Evolutionary conservation across 2,329 filamentous ascomycete genomes (phyloP).

Genomic region (Pleurostoma richardsiae): DNA sequence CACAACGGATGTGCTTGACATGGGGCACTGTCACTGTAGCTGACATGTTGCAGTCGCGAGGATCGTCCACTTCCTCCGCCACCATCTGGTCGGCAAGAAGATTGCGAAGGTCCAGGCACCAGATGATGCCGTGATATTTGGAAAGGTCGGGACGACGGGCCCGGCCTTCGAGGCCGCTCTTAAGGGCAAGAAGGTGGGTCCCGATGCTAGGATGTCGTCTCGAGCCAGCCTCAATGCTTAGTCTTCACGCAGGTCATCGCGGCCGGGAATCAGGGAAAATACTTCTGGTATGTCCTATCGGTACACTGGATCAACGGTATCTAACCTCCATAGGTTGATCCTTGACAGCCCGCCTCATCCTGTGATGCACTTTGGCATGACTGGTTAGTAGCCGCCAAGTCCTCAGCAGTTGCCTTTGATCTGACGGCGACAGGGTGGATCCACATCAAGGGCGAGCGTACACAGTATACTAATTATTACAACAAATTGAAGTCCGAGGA

Average conservation of each 20-base stretch:
- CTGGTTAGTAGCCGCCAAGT: slow-evolving; percentile 30
- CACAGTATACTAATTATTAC: slow-evolving; percentile 78
- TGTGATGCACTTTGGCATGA: slow-evolving; percentile 83
- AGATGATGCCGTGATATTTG: slow-evolving; percentile 82
- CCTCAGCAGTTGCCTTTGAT: slow-evolving; percentile 22
- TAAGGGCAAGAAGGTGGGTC: slow-evolving; percentile 59
- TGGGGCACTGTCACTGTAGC: not conserved
- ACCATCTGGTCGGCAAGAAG: slow-evolving; percentile 78
- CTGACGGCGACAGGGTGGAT: slow-evolving; percentile 64
- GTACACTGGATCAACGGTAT: too few relatives aligned
- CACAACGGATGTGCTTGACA: too few relatives aligned
- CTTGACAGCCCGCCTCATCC: slow-evolving; percentile 78
- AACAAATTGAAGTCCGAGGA: slow-evolving; percentile 60
- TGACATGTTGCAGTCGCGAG: slow-evolving; percentile 57
- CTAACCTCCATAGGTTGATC: slow-evolving; percentile 23
- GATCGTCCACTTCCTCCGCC: slow-evolving; percentile 78
- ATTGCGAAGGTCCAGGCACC: slow-evolving; percentile 65
- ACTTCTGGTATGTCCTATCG: slow-evolving; percentile 62
- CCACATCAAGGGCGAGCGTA: slow-evolving; percentile 74
- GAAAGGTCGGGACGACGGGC: slow-evolving; percentile 80
- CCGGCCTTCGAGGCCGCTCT: slow-evolving; percentile 69
- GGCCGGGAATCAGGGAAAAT: slow-evolving; percentile 88
- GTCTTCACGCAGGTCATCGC: slow-evolving; percentile 38
- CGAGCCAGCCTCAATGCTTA: not conserved
- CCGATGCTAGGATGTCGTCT: not conserved